Base-by-base conservation (phyloP, 73 alveolate genomes). In the Paramecium sexaurelia region DNA sequence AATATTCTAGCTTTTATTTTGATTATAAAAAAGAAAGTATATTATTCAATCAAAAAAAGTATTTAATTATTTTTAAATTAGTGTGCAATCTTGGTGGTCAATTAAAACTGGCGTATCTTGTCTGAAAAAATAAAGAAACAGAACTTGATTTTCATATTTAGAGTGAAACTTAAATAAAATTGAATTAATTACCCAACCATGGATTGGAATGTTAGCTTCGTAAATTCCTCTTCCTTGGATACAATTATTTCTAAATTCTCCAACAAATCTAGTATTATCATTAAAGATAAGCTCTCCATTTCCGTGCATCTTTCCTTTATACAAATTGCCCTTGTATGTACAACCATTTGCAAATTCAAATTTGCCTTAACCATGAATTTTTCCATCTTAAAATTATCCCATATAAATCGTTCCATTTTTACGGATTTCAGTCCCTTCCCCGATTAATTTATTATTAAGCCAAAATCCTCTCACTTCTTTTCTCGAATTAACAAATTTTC, bases 381-480 rank as follows among this genome's bases (percentile, higher is more conserved):
- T 55, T 19, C 84, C 92, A 27, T 85, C 92, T 85, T 19, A 36
- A 85, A 55, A 85, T 51, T 85, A 22, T 7, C 92, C 92, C 10
- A 17, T 35, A 85, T 85, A 85, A 10, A 55, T 40, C 1, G 85
- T 85, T 27, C 92, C 92, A 51, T 43, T 51, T 26, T 11, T 35
- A n/a, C 84, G 33, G 20, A 22, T 85, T 55, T 51, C 84, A 13
- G 36, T 22, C 6, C 92, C 92, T 27, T 51, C 35, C 7, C 92
- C 92, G 29, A 22, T 85, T 20, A 51, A 33, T 55, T 85, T 85
- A 33, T 56, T 56, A 27, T 85, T 24, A 19, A 33, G 13, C 92
- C 92, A 85, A 17, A 35, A 85, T 10, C 92, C 92, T 26, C 22
- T 26, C 17, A 85, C 92, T 17, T 85, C 92, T 61, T 85, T 85